Percentiles rank a stretch among this genome's conserved stretches.
phyloP scores from a whole-genome alignment of 495 filamentous ascomycete species.

The Podospora didyma region DNA sequence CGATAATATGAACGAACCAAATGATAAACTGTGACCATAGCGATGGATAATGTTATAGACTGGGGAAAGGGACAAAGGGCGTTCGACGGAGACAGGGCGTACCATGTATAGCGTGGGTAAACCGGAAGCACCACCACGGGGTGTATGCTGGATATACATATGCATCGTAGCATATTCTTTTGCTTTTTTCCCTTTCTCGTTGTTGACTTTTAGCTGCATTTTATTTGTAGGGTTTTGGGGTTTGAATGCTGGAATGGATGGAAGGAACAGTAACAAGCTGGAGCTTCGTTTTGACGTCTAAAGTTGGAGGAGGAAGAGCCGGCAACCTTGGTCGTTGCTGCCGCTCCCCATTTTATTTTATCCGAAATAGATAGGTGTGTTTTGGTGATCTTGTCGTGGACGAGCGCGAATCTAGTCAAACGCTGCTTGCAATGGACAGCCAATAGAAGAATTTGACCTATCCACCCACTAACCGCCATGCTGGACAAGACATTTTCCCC shows the following conservation, averaged over 20 bases:
- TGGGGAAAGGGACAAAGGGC: constrained; percentile 8
- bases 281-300: background rate
- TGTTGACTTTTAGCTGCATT: background rate
- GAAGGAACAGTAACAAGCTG: background rate
- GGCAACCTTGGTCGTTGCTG: background rate
- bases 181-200: background rate
- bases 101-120: constrained; percentile 1
- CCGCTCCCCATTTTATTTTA: too few relatives aligned
- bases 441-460: background rate
- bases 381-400: background rate
- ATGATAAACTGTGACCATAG: constrained; percentile 23
- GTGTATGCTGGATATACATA: background rate
- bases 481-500: too few relatives aligned
- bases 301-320: background rate
- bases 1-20: constrained; percentile 6
- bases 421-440: background rate
- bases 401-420: background rate
- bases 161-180: background rate
- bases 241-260: background rate
- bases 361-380: background rate
- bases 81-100: constrained; percentile 22
- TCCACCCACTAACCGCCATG: too few relatives aligned
- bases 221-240: background rate
- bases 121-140: background rate
- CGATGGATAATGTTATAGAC: constrained; percentile 15